Percentiles rank a stretch among this genome's conserved stretches.
Evolutionary conservation across 495 filamentous ascomycete species (phyloP).

Genomic region (Pseudoneurospora amorphoporcata): DNA sequence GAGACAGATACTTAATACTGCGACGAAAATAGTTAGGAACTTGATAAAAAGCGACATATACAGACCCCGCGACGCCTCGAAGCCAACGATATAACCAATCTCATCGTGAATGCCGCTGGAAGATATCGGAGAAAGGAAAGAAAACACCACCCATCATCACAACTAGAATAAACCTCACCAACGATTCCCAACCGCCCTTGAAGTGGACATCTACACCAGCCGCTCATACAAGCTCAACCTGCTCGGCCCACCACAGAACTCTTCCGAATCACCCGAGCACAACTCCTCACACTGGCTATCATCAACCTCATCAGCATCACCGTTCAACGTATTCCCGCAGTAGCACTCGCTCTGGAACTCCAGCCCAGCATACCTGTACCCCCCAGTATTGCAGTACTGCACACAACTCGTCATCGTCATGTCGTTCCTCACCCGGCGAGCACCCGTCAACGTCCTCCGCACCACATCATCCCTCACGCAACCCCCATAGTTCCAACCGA

Average conservation of each 20-base stretch:
- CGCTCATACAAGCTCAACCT: neutral
- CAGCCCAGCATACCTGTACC: slow-evolving; percentile 6
- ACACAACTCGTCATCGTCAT: slow-evolving; percentile 11
- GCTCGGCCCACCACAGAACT: slow-evolving; percentile 1
- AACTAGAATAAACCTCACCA: neutral
- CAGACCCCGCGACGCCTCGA: neutral
- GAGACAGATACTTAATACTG: neutral
- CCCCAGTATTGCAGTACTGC: slow-evolving; percentile 9
- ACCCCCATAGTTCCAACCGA: neutral
- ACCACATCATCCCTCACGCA: slow-evolving; percentile 3
- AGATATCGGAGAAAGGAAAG: neutral
- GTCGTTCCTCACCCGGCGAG: neutral
- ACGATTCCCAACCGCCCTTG: neutral
- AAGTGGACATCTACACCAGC: neutral
- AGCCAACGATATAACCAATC: neutral
- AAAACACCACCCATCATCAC: neutral
- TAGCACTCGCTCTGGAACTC: slow-evolving; percentile 2
- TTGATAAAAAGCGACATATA: neutral
- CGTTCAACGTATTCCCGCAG: neutral
- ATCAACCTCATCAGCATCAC: neutral
- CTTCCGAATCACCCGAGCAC: neutral
- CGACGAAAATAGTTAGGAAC: neutral
- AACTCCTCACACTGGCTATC: neutral
- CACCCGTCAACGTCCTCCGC: slow-evolving; percentile 6
- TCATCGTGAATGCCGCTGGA: neutral